A percentile compares a stretch with the other conserved stretches of the same genome.
phyloP scores from a whole-genome alignment of 78 protist species.

The Cavenderia fasciculata region DNA sequence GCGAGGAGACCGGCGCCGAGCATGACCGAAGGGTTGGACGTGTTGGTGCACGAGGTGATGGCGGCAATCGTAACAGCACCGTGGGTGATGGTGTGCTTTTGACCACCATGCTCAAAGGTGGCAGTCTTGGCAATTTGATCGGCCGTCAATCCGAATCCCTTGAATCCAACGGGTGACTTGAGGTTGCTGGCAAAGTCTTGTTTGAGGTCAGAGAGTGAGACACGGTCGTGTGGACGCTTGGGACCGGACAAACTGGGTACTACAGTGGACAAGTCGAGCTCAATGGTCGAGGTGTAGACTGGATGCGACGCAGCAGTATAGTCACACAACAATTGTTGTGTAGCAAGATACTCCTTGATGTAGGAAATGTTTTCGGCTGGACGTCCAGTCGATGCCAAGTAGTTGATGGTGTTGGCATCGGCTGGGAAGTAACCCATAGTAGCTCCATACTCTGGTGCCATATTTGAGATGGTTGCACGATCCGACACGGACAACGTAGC shows the following conservation, averaged over 20 bases:
- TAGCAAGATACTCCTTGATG: slow-evolving; percentile 68
- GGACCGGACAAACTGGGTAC: slow-evolving; percentile 89
- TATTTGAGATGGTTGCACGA: slow-evolving; percentile 94
- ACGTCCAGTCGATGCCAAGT: slow-evolving; percentile 86
- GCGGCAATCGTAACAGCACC: slow-evolving; percentile 93
- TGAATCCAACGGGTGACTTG: slow-evolving; percentile 81
- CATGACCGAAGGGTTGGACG: slow-evolving; percentile 94
- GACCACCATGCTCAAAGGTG: slow-evolving; percentile 79
- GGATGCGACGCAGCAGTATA: slow-evolving; percentile 25
- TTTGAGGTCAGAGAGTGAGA: slow-evolving; percentile 82
- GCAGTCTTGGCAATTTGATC: slow-evolving; percentile 53
- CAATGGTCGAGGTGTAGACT: slow-evolving; percentile 60
- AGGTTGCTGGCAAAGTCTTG: slow-evolving; percentile 83
- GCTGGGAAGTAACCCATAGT: slow-evolving; percentile 94
- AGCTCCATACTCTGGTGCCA: slow-evolving; percentile 96
- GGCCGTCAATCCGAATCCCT: slow-evolving; percentile 87
- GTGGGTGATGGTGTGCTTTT: slow-evolving; percentile 74
- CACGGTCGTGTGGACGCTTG: slow-evolving; percentile 92
- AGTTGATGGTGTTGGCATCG: slow-evolving; percentile 77
- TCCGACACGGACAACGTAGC: slow-evolving; percentile 86
- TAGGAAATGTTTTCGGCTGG: slow-evolving; percentile 20
- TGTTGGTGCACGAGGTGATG: slow-evolving; percentile 95
- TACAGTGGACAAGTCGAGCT: slow-evolving; percentile 84
- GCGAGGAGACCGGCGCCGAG: slow-evolving; percentile 94
- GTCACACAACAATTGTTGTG: slow-evolving; percentile 44